phyloP scores from a whole-genome alignment of 106 monocot species.

The Iris macrosiphon region DNA sequence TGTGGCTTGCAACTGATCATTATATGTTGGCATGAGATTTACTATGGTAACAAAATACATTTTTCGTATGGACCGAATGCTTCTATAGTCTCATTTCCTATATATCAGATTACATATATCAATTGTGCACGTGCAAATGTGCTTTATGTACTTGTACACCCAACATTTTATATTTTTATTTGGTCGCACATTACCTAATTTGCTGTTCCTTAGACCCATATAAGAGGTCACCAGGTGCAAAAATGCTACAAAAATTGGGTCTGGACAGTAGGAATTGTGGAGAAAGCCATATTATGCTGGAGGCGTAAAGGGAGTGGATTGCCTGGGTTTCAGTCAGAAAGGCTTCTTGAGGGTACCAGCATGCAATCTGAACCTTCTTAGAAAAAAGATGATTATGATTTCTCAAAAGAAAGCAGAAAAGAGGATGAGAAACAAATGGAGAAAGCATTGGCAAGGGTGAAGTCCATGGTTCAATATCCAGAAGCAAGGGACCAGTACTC shows the following conservation, averaged over 20 bases:
- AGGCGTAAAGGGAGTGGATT: slow-evolving; percentile 67
- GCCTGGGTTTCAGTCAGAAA: slow-evolving; percentile 54
- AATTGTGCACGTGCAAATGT: too few relatives aligned
- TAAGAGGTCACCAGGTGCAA: slow-evolving; percentile 85
- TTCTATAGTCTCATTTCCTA: too few relatives aligned
- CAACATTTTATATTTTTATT: too few relatives aligned
- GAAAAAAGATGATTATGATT: slow-evolving; percentile 73
- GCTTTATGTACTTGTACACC: too few relatives aligned
- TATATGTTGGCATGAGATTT: too few relatives aligned
- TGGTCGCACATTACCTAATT: too few relatives aligned
- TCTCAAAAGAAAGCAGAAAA: slow-evolving; percentile 62
- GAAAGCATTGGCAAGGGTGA: slow-evolving; percentile 72
- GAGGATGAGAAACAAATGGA: slow-evolving; percentile 60
- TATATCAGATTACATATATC: too few relatives aligned
- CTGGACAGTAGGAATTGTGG: slow-evolving; percentile 78
- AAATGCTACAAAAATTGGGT: slow-evolving; percentile 55
- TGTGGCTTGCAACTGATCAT: too few relatives aligned
- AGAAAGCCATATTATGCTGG: slow-evolving; percentile 77
- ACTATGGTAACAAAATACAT: too few relatives aligned
- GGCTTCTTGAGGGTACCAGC: slow-evolving; percentile 22
- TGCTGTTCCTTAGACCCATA: slow-evolving; percentile 87
- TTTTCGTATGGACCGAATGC: too few relatives aligned
- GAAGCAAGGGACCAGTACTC: slow-evolving; percentile 83
- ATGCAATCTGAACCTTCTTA: slow-evolving; percentile 19
- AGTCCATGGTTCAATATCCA: slow-evolving; percentile 86